Evolutionary conservation across 73 alveolate species (phyloP), one percentile per base, ranked within the genome.

Genomic region (Durusdinium trenchii): DNA sequence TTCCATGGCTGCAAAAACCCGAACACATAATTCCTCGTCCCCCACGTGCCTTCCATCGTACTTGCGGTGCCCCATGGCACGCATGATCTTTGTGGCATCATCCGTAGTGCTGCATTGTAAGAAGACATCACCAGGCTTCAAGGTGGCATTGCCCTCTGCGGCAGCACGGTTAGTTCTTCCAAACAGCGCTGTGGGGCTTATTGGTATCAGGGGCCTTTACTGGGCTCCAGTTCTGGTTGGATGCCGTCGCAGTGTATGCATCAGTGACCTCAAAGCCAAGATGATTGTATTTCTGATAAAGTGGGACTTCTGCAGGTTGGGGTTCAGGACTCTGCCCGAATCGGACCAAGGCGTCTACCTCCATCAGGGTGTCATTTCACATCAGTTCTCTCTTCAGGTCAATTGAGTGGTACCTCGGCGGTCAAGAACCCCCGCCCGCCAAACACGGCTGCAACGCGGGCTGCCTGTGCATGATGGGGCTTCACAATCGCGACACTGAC

Each of bases 31-130:
- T 5, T 23, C 78, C 26, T 64, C 7, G 43, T 7, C 78, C 84
- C 84, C 26, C 45, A 5, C 79, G 71, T 42, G 57, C 98, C 98
- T 93, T 83, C 98, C 98, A 28, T 93, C 98, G 98, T 93, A 93
- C 91, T 93, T 93, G 73, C 98, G 89, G 84, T 93, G 98, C 79
- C 98, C 98, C 98, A 93, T 93, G 91, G 98, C 98, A 54, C 98
- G 76, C 98, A 93, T 93, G 98, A 93, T 93, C 79, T 93, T 93
- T 50, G 98, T 93, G 78, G 98, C 98, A 73, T 93, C 98, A 20
- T 93, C 98, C 26, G 91, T 93, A 45, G 96, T 90, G 52, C 36
- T 6, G 73, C 96, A 90, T 73, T 64, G 96, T 50, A 90, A 73
- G 87, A 62, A 90, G 81, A 90, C 96, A 46, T 90, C 96, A 10